phyloP scores from a whole-genome alignment of 2,329 filamentous ascomycete genomes.

The Pseudophaeomoniella oleicola region DNA sequence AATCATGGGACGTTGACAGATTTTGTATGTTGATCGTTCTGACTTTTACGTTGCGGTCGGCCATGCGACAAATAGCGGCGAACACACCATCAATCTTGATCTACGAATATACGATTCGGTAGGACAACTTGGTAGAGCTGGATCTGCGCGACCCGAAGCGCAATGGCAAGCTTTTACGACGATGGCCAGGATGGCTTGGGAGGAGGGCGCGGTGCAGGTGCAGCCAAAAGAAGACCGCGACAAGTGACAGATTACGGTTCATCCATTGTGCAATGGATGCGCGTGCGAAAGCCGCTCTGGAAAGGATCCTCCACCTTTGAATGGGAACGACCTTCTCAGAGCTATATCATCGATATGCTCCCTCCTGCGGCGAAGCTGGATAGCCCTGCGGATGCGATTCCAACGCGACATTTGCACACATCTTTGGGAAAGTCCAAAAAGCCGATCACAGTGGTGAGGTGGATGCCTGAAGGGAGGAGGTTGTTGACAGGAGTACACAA shows the following conservation, averaged over 20 bases:
- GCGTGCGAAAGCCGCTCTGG: slow-evolving; percentile 62
- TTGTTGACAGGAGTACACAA: slow-evolving; percentile 88
- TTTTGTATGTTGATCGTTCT: too few relatives aligned
- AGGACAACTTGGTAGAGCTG: too few relatives aligned
- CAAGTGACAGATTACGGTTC: slow-evolving; percentile 89
- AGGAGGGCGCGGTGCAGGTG: background rate
- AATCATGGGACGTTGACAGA: too few relatives aligned
- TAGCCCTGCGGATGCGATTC: slow-evolving; percentile 71
- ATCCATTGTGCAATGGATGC: slow-evolving; percentile 83
- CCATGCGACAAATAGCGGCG: too few relatives aligned
- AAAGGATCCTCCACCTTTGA: slow-evolving; percentile 59
- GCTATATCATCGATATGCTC: slow-evolving; percentile 85
- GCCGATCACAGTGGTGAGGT: slow-evolving; percentile 89
- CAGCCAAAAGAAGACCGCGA: slow-evolving; percentile 20
- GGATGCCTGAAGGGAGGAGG: slow-evolving; percentile 90
- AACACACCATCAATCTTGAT: too few relatives aligned
- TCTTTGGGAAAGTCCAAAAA: slow-evolving; percentile 97
- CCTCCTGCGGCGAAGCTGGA: slow-evolving; percentile 64
- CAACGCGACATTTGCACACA: slow-evolving; percentile 92
- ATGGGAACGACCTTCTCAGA: slow-evolving; percentile 68
- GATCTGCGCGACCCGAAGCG: too few relatives aligned
- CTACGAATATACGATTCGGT: too few relatives aligned
- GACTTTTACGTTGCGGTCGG: too few relatives aligned
- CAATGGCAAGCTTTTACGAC: background rate
- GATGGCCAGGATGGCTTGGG: slow-evolving; percentile 1